These are phyloP conservation scores for Isabelozyma gotoi DNA, from an alignment of 805 yeast genomes.

Conservation along the genomic window DNA sequence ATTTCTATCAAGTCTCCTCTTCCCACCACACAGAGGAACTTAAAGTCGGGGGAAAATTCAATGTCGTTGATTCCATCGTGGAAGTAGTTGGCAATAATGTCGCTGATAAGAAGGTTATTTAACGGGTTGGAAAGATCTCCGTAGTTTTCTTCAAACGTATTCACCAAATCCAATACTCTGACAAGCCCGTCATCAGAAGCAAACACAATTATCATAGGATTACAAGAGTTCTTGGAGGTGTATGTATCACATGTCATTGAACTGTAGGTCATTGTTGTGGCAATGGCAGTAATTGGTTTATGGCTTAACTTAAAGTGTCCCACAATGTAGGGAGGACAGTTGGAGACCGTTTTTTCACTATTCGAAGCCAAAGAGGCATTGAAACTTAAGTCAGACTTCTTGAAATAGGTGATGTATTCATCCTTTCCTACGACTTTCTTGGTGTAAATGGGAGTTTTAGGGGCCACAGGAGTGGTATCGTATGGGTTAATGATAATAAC, in stretches of 20 bases:
- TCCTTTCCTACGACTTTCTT: conserved; percentile 24
- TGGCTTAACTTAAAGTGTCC: conserved; percentile 65
- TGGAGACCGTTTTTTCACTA: conserved; percentile 2
- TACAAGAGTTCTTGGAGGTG: conserved; percentile 17
- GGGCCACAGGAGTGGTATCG: conserved; percentile 4
- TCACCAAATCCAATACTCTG: conserved; percentile 52
- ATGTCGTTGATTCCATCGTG: conserved; percentile 58
- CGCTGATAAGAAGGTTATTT: conserved; percentile 36
- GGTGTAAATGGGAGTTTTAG: conserved; percentile 8
- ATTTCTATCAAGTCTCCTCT: conserved; percentile 53
- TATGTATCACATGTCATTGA: conserved; percentile 1
- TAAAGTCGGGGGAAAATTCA: conserved; percentile 48
- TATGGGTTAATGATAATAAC: conserved; percentile 47
- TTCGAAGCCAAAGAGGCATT: background rate
- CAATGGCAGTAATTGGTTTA: conserved; percentile 52
- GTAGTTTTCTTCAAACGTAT: conserved; percentile 25
- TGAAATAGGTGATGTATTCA: conserved; percentile 33
- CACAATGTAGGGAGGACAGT: conserved; percentile 22
- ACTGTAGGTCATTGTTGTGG: conserved; percentile 27
- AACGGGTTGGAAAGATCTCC: conserved; percentile 19
- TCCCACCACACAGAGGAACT: conserved; percentile 47
- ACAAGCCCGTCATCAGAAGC: conserved; percentile 67
- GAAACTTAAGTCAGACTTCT: conserved; percentile 27
- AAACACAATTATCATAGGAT: conserved; percentile 48
- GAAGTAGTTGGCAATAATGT: conserved; percentile 61